A percentile compares a stretch with the other conserved stretches of the same genome.
Evolutionary conservation across 805 yeast species (phyloP).

Genomic region (Lipomyces yamadae): DNA sequence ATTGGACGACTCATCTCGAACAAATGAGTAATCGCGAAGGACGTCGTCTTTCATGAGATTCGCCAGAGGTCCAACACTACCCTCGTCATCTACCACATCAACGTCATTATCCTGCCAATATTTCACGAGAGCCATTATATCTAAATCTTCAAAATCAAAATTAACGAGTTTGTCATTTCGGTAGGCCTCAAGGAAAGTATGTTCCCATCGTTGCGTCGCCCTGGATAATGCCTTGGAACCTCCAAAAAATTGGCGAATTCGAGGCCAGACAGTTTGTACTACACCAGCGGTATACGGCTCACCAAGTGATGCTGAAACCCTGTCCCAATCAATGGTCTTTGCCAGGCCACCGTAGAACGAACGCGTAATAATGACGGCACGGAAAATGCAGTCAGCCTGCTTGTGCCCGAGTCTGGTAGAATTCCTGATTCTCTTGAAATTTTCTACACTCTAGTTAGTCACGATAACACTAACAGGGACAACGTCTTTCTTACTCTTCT

Average conservation of each 20-base stretch:
- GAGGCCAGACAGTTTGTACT: constrained; percentile 71
- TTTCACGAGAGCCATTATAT: constrained; percentile 58
- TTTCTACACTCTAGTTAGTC: background rate
- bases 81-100: constrained; percentile 16
- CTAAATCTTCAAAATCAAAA: constrained; percentile 53
- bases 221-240: constrained; percentile 64
- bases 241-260: constrained; percentile 61
- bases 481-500: background rate
- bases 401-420: constrained; percentile 45
- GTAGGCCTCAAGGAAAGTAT: constrained; percentile 62
- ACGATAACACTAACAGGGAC: background rate
- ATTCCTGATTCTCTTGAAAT: constrained; percentile 10
- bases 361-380: constrained; percentile 70
- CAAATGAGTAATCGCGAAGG: constrained; percentile 48
- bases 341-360: constrained; percentile 54
- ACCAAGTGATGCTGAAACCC: constrained; percentile 57
- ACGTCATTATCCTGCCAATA: constrained; percentile 68
- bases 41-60: constrained; percentile 8
- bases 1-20: constrained; percentile 40
- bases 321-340: constrained; percentile 67
- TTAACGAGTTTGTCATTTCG: constrained; percentile 52
- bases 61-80: constrained; percentile 16
- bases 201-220: constrained; percentile 66
- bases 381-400: constrained; percentile 61
- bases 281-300: constrained; percentile 51